These are phyloP conservation scores for Ceratocystiopsis brevicomis DNA, from an alignment of 2,329 filamentous ascomycete species.

Conservation along the genomic window DNA sequence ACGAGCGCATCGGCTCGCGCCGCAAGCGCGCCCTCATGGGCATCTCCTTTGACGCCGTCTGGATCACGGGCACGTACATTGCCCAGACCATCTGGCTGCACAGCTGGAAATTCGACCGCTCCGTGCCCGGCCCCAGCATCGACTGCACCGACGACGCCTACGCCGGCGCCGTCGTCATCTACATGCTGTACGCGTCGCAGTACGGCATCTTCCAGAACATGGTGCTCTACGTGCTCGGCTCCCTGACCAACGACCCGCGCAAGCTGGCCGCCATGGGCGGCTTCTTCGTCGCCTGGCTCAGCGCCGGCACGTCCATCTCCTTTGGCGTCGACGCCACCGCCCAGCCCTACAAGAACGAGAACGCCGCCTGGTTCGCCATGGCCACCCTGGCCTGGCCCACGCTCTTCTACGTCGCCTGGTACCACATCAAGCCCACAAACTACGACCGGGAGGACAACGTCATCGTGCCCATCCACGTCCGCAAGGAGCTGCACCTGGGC, in stretches of 20 bases:
- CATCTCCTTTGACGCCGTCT: conserved; percentile 6
- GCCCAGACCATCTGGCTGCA: conserved; percentile 5
- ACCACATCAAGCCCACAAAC: conserved; percentile 2
- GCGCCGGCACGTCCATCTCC: conserved; percentile 1
- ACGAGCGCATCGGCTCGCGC: not conserved
- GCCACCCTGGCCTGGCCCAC: conserved; percentile 3
- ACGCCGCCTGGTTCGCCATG: conserved; percentile 2
- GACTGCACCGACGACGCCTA: conserved; percentile 1
- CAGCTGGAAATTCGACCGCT: conserved; percentile 10
- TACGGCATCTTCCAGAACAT: conserved; percentile 13
- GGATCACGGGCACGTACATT: conserved; percentile 14
- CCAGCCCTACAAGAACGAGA: conserved; percentile 3
- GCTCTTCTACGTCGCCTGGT: conserved; percentile 1
- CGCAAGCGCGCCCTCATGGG: not conserved
- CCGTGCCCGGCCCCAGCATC: conserved; percentile 4
- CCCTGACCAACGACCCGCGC: conserved; percentile 12
- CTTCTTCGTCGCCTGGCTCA: not conserved
- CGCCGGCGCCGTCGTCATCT: conserved; percentile 2
- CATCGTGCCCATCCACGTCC: conserved; percentile 2
- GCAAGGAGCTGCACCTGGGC: not conserved
- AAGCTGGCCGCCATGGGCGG: conserved; percentile 6
- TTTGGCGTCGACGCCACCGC: conserved; percentile 2
- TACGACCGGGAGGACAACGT: conserved; percentile 2
- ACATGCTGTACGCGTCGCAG: conserved; percentile 2
- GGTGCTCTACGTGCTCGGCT: conserved; percentile 14